Conservation (phyloP, 2,329 filamentous ascomycete genomes). For the Aspergillus alliaceus region DNA sequence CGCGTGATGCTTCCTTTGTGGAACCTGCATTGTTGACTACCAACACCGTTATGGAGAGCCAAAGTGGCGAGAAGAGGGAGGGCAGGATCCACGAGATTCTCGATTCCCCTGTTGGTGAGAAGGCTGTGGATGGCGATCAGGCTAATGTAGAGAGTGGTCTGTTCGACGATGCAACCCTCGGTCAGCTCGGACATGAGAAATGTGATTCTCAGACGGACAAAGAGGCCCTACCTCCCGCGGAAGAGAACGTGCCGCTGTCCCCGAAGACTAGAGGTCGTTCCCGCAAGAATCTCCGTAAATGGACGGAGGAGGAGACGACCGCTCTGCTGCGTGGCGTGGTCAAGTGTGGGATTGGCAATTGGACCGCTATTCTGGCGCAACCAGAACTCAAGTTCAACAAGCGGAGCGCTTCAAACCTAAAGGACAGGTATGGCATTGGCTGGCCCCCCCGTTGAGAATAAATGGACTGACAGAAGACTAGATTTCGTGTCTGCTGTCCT, state of each 20-base stretch:
- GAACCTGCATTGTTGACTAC: slow-evolving; percentile 22
- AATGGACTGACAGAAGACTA: slow-evolving; percentile 14
- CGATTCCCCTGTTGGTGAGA: slow-evolving; percentile 26
- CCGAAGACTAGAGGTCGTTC: slow-evolving; percentile 40
- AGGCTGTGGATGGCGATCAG: slow-evolving; percentile 16
- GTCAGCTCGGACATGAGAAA: slow-evolving; percentile 9
- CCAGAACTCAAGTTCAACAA: slow-evolving; percentile 58
- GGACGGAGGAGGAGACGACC: slow-evolving; percentile 63
- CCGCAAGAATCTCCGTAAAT: slow-evolving; percentile 52
- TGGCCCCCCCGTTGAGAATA: background rate
- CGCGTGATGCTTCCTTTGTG: slow-evolving; percentile 23
- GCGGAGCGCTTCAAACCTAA: slow-evolving; percentile 62
- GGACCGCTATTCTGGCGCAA: slow-evolving; percentile 62
- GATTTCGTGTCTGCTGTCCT: slow-evolving; percentile 57
- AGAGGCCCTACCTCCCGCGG: slow-evolving; percentile 2
- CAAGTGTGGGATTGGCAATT: slow-evolving; percentile 63
- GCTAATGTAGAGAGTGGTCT: slow-evolving; percentile 12
- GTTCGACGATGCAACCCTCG: slow-evolving; percentile 5
- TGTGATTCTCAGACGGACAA: background rate
- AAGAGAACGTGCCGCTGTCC: slow-evolving; percentile 27
- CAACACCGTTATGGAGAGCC: slow-evolving; percentile 21
- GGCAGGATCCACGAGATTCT: slow-evolving; percentile 38
- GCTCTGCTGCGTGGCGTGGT: slow-evolving; percentile 59
- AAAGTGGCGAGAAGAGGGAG: slow-evolving; percentile 31
- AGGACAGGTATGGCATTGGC: slow-evolving; percentile 53